Percentiles rank a stretch among this genome's conserved stretches.
Conservation (phyloP, 768 basidiomycete genomes). For the Termitomyces sp. region DNA sequence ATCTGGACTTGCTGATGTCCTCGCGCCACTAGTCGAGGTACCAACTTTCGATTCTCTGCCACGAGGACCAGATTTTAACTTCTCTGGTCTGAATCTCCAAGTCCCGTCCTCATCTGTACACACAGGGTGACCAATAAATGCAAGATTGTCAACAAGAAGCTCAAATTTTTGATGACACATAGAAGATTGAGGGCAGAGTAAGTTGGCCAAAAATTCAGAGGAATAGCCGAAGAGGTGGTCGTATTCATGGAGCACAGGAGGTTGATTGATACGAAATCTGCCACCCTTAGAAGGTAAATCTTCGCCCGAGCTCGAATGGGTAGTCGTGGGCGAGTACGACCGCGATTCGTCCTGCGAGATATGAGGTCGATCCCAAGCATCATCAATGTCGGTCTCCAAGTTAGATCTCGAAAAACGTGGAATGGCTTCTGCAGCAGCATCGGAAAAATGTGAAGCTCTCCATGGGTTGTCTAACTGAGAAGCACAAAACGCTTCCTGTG, state of each 20-base stretch:
- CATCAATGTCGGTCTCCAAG: slow-evolving; percentile 40
- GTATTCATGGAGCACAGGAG: slow-evolving; percentile 45
- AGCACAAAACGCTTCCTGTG: slow-evolving; percentile 34
- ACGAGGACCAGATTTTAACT: slow-evolving; percentile 43
- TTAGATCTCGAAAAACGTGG: slow-evolving; percentile 17
- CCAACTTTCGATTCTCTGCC: slow-evolving; percentile 52
- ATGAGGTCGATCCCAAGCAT: slow-evolving; percentile 62
- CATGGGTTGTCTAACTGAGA: slow-evolving; percentile 71
- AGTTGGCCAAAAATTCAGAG: slow-evolving; percentile 72
- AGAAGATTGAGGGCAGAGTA: slow-evolving; percentile 73
- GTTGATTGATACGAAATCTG: slow-evolving; percentile 32
- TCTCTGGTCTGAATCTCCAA: slow-evolving; percentile 76
- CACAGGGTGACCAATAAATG: slow-evolving; percentile 94
- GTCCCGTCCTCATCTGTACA: slow-evolving; percentile 67
- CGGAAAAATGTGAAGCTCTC: slow-evolving; percentile 57
- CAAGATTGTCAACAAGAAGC: slow-evolving; percentile 85
- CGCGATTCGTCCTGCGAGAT: slow-evolving; percentile 44
- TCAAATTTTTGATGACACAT: slow-evolving; percentile 96
- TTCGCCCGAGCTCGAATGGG: slow-evolving; percentile 46
- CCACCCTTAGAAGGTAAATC: slow-evolving; percentile 48
- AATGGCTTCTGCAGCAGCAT: slow-evolving; percentile 25
- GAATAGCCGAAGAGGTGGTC: slow-evolving; percentile 77
- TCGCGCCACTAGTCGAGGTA: slow-evolving; percentile 29
- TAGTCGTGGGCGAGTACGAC: slow-evolving; percentile 46
- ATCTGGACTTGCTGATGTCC: slow-evolving; percentile 23